A percentile compares a stretch with the other conserved stretches of the same genome.
Evolutionary conservation across 805 yeast genomes (phyloP).

Genomic region (Wickerhamomyces mucosus): DNA sequence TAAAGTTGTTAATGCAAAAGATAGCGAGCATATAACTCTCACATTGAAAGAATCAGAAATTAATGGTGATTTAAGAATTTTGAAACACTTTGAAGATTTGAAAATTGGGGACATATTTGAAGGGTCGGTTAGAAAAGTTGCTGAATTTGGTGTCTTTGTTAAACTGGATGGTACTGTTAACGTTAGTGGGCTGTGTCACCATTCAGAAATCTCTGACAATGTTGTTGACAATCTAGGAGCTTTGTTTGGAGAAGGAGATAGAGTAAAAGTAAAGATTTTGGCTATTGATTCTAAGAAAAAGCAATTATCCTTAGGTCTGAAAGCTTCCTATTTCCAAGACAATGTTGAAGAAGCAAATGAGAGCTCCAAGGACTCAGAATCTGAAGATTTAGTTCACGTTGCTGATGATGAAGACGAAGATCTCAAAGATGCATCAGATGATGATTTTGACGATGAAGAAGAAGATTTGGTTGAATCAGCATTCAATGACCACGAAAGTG

Average conservation of each 20-base stretch:
- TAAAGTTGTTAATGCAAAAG: constrained; percentile 54
- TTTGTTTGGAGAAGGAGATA: constrained; percentile 81
- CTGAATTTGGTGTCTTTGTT: constrained; percentile 89
- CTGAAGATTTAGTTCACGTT: constrained; percentile 12
- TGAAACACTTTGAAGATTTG: constrained; percentile 60
- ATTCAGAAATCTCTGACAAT: constrained; percentile 72
- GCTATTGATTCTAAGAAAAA: constrained; percentile 53
- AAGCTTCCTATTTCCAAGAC: constrained; percentile 72
- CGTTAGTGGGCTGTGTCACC: constrained; percentile 83
- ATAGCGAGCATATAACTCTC: constrained; percentile 57
- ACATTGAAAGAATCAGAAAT: constrained; percentile 77
- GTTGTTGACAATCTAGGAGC: constrained; percentile 45
- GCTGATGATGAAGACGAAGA: constrained; percentile 12
- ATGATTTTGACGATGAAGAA: constrained; percentile 16
- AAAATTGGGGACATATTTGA: constrained; percentile 61
- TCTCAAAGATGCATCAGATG: constrained; percentile 11
- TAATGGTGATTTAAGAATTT: constrained; percentile 51
- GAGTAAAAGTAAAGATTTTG: constrained; percentile 77
- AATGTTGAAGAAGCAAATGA: constrained; percentile 25
- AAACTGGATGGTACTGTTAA: constrained; percentile 65
- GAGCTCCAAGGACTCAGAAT: constrained; percentile 15
- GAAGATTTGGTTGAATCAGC: constrained; percentile 27
- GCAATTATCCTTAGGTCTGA: constrained; percentile 83
- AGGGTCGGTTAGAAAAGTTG: constrained; percentile 68
- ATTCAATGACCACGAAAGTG: constrained; percentile 21